A percentile compares a stretch with the other conserved stretches of the same genome.
These are phyloP conservation scores for Inonotus hispidus DNA, from an alignment of 1,284 basidiomycete genomes.

Conservation along the genomic window DNA sequence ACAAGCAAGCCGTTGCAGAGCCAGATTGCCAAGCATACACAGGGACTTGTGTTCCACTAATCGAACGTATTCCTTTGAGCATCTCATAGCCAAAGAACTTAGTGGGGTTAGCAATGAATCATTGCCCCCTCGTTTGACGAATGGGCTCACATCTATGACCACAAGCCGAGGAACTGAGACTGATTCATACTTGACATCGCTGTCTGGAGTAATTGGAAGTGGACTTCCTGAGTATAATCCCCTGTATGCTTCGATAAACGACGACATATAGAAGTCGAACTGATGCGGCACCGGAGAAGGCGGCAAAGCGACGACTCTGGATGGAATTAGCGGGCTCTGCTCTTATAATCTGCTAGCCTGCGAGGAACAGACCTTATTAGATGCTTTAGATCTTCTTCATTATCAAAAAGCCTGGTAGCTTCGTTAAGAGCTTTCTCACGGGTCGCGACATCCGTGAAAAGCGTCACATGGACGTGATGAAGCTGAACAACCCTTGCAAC, in stretches of 20 bases:
- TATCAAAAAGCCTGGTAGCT: neutral
- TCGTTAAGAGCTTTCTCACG: neutral
- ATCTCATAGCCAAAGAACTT: slow-evolving; percentile 9
- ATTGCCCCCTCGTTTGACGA: neutral
- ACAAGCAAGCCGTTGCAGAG: neutral
- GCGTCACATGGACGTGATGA: neutral
- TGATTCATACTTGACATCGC: neutral
- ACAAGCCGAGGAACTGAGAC: slow-evolving; percentile 4
- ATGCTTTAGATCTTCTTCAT: neutral
- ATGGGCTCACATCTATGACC: slow-evolving; percentile 11
- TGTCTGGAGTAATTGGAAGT: neutral
- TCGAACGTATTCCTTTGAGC: neutral
- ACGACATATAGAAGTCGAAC: neutral
- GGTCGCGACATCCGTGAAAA: neutral
- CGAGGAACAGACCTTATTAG: slow-evolving; percentile 2
- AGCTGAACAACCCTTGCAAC: slow-evolving; percentile 1
- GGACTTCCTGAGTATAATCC: neutral
- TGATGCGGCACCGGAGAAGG: neutral
- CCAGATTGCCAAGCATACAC: slow-evolving; percentile 14
- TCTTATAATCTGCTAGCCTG: neutral
- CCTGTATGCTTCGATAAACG: slow-evolving; percentile 2
- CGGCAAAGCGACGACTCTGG: slow-evolving; percentile 6
- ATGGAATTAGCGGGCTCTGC: neutral
- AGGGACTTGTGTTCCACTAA: slow-evolving; percentile 10
- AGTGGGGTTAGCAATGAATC: neutral